Evolutionary conservation across 768 basidiomycete species (phyloP), one percentile per base, ranked within the genome.

Genomic region (Lentinula sp.): DNA sequence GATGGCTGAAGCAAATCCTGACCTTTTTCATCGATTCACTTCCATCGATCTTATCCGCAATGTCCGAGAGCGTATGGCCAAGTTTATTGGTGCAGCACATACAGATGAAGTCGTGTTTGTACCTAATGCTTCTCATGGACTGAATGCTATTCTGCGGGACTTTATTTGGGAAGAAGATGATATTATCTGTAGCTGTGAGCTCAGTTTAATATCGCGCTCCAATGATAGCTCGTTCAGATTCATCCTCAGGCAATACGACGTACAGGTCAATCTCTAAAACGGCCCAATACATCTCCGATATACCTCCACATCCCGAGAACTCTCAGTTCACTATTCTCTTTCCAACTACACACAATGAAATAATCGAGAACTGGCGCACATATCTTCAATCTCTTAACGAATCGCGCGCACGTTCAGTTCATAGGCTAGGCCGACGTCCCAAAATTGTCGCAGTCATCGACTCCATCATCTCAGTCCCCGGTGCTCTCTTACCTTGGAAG

Each of bases 111-210:
- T 82, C n/a, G 83, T 87, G 18, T 71, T 84, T 8, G 80, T 86
- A 0, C 71, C 79, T 0, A 90, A 89, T 65, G 80, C 88, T 0
- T 85, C 85, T 0, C 78, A 82, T 63, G 88, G 83, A 2, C 65
- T 93, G 37, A 85, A 86, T 64, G 89, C 84, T 9, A 74, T 93
- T 54, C 68, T 91, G 35, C 73, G 79, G 51, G 91, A 91, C 61
- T 75, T 94, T 34, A 74, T 80, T 40, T 91, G 87, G 88, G 74
- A 80, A 40, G 69, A 81, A 53, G 84, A 81, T 0, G 91, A 94
- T 70, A 72, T 88, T 8, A 76, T 94, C 57, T 72, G 92, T 49
- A 75, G 71, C 13, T 82, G 88, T 89, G 67, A 48, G 81, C 76
- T 23, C 31, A 37, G 5, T 43, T 48, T 1, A 55, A 49, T 59